Conservation (phyloP, 768 basidiomycete species). For the Rhodosporidiobolus odoratus region DNA sequence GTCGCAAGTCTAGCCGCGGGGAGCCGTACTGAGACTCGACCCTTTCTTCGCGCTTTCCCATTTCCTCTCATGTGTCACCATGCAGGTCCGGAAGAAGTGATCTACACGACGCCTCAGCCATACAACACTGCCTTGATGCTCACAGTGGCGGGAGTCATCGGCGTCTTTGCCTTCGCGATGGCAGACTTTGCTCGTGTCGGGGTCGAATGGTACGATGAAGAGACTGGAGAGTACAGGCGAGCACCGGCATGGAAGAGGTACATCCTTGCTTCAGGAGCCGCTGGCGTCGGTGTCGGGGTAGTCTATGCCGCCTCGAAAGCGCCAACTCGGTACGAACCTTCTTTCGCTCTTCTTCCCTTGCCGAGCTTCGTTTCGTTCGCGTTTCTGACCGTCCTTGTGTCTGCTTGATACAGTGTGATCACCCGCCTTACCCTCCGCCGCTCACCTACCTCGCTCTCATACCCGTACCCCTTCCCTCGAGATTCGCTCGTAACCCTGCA, state of each 20-base stretch:
- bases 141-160: conserved; percentile 13
- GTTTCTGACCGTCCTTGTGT: no score
- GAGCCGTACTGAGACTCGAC: background rate
- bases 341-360: background rate
- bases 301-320: conserved; percentile 13
- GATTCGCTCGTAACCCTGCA: conserved; percentile 23
- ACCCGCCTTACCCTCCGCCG: conserved; percentile 26
- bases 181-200: conserved; percentile 29
- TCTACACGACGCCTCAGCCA: conserved; percentile 18
- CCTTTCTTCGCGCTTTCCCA: background rate
- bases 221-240: conserved; percentile 25
- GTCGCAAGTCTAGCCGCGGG: background rate
- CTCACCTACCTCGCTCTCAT: background rate
- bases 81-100: conserved; percentile 10
- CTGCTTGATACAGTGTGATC: background rate
- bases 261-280: conserved; percentile 3
- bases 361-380: background rate
- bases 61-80: background rate
- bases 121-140: conserved; percentile 31
- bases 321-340: conserved; percentile 8
- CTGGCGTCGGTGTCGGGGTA: background rate
- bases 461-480: conserved; percentile 19
- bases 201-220: conserved; percentile 10
- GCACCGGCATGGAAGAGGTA: conserved; percentile 32
- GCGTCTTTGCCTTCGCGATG: conserved; percentile 23